Base-by-base conservation (phyloP, 331 rosid genomes). In the Arachis monticola region DNA sequence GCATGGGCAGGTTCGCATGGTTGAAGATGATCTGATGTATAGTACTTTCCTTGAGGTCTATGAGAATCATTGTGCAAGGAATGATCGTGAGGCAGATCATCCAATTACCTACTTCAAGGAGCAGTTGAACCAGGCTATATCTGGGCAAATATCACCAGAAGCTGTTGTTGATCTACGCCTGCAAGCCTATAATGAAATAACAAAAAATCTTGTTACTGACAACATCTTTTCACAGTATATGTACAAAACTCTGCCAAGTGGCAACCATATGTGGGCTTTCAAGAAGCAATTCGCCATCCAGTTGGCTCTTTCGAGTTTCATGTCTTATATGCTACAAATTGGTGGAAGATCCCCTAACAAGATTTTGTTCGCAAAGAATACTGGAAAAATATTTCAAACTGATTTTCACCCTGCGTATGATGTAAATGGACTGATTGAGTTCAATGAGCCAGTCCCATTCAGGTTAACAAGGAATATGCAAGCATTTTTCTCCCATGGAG, bases 311-410 rank as follows among this genome's bases (percentile, higher is more conserved):
- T 89, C 98, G 27, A 92, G 98, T 81, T 90, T 95, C 83, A 85
- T 92, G 96, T 95, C 98, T 46, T 88, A 79, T 82, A 92, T 95
- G 99, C 88, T 95, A 65, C 96, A 90, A 78, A 95, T 95, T 75
- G 99, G 97, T 45, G 99, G 99, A 81, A 90, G 99, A 89, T 92
- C 99, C 32, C 99, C 99, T 35, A 92, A 92, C 84, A 95, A 95
- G 87, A 95, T 95, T 69, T 81, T 92, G 72, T 95, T 95, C 77
- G 98, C 99, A 1, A 95, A 95, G 88, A 95, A 95, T 82, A 95
- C 99, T 0, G 98, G 98, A 56, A 93, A 93, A 76, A 91, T 93
- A 69, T 93, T 93, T 82, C 98, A 91, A 79, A 93, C 96, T 60
- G 99, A 95, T 86, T 95, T 95, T 79, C 99, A 95, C 71, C 99